phyloP scores from a whole-genome alignment of 2,329 filamentous ascomycete species.

The Fusarium coicis region DNA sequence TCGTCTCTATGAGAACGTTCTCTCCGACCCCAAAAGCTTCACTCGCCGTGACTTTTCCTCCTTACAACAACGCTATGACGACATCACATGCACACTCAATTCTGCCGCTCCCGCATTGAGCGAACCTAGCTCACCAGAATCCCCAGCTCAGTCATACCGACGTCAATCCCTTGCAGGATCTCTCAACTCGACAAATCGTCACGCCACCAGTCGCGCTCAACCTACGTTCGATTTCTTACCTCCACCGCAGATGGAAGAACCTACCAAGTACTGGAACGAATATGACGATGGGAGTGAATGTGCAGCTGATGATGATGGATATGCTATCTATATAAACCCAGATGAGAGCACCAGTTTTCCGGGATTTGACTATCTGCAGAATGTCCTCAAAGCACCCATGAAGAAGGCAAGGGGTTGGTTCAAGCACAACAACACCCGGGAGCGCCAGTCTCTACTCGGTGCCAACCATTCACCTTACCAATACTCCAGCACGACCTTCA shows the following conservation, averaged over 20 bases:
- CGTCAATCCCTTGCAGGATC: constrained; percentile 22
- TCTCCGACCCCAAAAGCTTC: constrained; percentile 76
- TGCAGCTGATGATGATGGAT: constrained; percentile 66
- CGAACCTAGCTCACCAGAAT: constrained; percentile 54
- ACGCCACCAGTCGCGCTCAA: constrained; percentile 40
- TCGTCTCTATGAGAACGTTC: constrained; percentile 74
- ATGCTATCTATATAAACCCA: constrained; percentile 80
- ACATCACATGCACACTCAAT: constrained; percentile 60
- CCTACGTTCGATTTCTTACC: constrained; percentile 48
- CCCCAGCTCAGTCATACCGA: constrained; percentile 27
- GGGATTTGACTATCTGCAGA: constrained; percentile 69
- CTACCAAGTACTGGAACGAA: constrained; percentile 81
- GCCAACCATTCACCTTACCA: constrained; percentile 41
- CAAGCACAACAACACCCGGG: constrained; percentile 43
- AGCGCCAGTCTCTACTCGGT: constrained; percentile 46
- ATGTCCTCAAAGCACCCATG: constrained; percentile 60
- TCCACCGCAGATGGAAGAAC: constrained; percentile 43
- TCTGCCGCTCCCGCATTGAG: constrained; percentile 55
- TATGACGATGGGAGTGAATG: constrained; percentile 83
- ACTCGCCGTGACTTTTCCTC: constrained; percentile 71
- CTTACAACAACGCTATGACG: constrained; percentile 62
- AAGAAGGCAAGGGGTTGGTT: constrained; percentile 65
- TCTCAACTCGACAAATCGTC: neutral
- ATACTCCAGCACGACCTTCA: constrained; percentile 46
- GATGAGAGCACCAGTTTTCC: constrained; percentile 70